Evolutionary conservation across 2,329 filamentous ascomycete genomes (phyloP).

Genomic region (Claviceps africana): DNA sequence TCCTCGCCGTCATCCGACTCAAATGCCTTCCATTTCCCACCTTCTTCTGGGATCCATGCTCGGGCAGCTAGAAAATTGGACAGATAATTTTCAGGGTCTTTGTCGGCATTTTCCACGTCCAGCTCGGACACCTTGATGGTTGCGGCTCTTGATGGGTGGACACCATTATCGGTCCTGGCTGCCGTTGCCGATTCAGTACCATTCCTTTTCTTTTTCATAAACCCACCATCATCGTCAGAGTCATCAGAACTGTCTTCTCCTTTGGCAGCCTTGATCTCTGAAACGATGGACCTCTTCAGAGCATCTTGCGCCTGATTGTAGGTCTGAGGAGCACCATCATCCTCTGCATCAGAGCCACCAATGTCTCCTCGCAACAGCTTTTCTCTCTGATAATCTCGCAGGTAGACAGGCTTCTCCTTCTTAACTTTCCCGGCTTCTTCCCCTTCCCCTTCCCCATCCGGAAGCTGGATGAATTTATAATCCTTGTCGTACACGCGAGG

Average conservation of each 20-base stretch:
- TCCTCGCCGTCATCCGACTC: constrained; percentile 88
- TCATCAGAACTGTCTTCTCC: constrained; percentile 31
- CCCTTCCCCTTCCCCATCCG: constrained; percentile 39
- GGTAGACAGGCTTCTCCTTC: constrained; percentile 70
- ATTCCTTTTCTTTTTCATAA: constrained; percentile 52
- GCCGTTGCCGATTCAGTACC: constrained; percentile 22
- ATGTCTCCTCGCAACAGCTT: constrained; percentile 64
- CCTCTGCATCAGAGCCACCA: constrained; percentile 45
- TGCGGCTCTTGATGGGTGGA: constrained; percentile 42
- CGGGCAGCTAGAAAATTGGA: constrained; percentile 89
- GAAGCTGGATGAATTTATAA: constrained; percentile 61
- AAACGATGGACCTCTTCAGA: constrained; percentile 62
- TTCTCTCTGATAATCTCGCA: constrained; percentile 84
- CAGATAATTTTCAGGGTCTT: constrained; percentile 83
- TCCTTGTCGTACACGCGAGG: constrained; percentile 77
- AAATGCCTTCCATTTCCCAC: constrained; percentile 60
- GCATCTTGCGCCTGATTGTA: constrained; percentile 83
- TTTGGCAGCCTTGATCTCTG: constrained; percentile 60
- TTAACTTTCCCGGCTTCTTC: constrained; percentile 30
- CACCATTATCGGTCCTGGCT: constrained; percentile 24
- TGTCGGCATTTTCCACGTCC: constrained; percentile 64
- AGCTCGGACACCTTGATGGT: constrained; percentile 37
- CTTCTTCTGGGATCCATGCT: constrained; percentile 66
- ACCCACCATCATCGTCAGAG: constrained; percentile 50
- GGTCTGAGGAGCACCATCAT: constrained; percentile 47